Evolutionary conservation across 768 basidiomycete genomes (phyloP), one percentile per base, ranked within the genome.

Genomic region (Lactarius trivialis): DNA sequence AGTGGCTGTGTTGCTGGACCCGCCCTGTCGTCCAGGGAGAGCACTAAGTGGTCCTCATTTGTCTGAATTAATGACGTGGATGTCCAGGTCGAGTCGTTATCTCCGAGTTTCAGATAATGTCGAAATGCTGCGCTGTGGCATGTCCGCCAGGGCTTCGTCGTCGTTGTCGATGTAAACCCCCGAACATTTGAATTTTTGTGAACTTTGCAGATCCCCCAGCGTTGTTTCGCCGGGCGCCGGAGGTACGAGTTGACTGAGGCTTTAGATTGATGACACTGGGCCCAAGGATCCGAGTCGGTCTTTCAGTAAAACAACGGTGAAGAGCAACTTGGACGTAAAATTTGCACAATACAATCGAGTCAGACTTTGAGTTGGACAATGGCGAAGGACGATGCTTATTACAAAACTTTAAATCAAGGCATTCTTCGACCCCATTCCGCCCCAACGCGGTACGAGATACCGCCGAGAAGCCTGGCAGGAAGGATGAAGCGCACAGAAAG

Each of bases 1-100:
- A 41, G 33, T 17, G 50, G 61, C 61, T 58, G 61, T 58, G 34
- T 26, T 19, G 34, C 28, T n/a, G 21, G 45, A 24, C 45, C 45
- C 45, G 24, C 45, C 45, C 45, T 48, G 21, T 26, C 21, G 24
- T 48, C 21, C 12, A 24, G n/a, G 12, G 24, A 45, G 45, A 24
- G 21, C 21, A 24, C 45, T 24, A 61, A 9, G 55, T 48, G 34
- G 60, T 17, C 12, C 32, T 39, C 24, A 21, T 37, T 30, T 26
- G 26, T 50, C 33, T 26, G 60, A 61, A 53, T 55, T 24, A 56
- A 34, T 48, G 45, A 48, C 45, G 24, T 24, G 21, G 39, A 50
- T 19, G 54, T 24, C n/a, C 14, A 52, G 12, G 33, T 45, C 28
- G 11, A 51, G 21, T 8, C 26, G 19, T 51, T 34, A 34, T 34